Base-by-base conservation (phyloP, 2,329 filamentous ascomycete genomes). In the Exophiala calicioides region DNA sequence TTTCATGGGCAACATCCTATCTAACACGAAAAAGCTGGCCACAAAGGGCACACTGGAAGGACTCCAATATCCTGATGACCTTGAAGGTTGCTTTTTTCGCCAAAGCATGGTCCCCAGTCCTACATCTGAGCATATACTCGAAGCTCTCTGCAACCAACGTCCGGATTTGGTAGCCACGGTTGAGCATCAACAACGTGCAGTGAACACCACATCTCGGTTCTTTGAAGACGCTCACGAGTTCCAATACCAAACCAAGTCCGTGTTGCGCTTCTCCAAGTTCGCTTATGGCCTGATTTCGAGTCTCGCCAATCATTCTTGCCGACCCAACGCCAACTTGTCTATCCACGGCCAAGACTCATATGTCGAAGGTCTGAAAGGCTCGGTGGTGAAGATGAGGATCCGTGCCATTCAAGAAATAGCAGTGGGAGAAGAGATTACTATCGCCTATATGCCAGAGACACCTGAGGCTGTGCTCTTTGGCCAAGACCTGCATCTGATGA, bases 361-460 rank as follows among this genome's bases (percentile, higher is more conserved):
- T 13, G 20, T 8, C 18, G 16, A 9, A 5, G 8, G 29, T 27
- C 13, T n/a, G 34, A 21, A 19, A n/a, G n/a, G n/a, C n/a, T n/a
- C n/a, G n/a, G n/a, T n/a, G n/a, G 24, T 27, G 24, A 27, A 27
- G 12, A 7, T 27, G 24, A 12, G 7, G 24, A 16, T 38, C n/a
- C 35, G 35, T 27, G 51, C 47, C 4, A 36, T 46, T 15, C 37
- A 34, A 16, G 16, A 20, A 8, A 61, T 66, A 32, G 19, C 27
- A 6, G 29, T 29, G 4, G 62, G 60, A 1, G 54, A 58, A 15
- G 61, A 66, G 34, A 55, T 65, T 29, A 61, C 56, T 3, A 43
- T 60, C 27, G 26, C 56, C 1, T 64, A 63, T 38, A 36, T 49
- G 49, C 1, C 43, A 41, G 10, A 34, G n/a, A n/a, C n/a, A n/a